phyloP scores from a whole-genome alignment of 2,329 filamentous ascomycete genomes.

The Colletotrichum karsti region DNA sequence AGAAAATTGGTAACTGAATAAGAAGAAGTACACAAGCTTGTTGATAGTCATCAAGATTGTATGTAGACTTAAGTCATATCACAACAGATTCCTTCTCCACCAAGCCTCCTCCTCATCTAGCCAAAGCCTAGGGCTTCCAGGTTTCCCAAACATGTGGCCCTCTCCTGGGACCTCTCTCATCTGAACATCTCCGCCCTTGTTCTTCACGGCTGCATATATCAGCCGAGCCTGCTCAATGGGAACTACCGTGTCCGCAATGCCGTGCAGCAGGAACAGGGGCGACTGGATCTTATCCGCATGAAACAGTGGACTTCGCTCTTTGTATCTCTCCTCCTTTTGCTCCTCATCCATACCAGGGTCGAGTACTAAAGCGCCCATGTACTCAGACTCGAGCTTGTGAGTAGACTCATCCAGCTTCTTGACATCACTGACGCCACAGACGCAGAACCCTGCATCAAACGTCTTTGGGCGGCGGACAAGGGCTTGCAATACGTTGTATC shows the following conservation, averaged over 20 bases:
- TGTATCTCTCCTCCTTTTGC: constrained; percentile 50
- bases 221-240: constrained; percentile 63
- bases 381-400: constrained; percentile 65
- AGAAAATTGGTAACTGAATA: no score
- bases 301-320: constrained; percentile 57
- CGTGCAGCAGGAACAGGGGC: constrained; percentile 65
- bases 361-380: constrained; percentile 55
- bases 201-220: constrained; percentile 55
- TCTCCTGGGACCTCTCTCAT: constrained; percentile 58
- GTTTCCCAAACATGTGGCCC: constrained; percentile 57
- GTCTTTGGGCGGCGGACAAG: constrained; percentile 53
- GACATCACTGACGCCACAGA: constrained; percentile 62
- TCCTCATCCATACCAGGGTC: constrained; percentile 41
- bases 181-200: constrained; percentile 51
- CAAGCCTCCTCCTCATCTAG: constrained; percentile 55
- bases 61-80: no score
- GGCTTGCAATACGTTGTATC: constrained; percentile 60
- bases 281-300: constrained; percentile 56
- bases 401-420: constrained; percentile 53
- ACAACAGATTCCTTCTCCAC: constrained; percentile 52
- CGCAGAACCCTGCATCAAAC: constrained; percentile 58
- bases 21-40: no score
- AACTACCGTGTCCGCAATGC: constrained; percentile 64
- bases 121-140: constrained; percentile 46
- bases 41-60: no score